Base-by-base conservation (phyloP, 306 rosid genomes). In the Medicago lupulina region DNA sequence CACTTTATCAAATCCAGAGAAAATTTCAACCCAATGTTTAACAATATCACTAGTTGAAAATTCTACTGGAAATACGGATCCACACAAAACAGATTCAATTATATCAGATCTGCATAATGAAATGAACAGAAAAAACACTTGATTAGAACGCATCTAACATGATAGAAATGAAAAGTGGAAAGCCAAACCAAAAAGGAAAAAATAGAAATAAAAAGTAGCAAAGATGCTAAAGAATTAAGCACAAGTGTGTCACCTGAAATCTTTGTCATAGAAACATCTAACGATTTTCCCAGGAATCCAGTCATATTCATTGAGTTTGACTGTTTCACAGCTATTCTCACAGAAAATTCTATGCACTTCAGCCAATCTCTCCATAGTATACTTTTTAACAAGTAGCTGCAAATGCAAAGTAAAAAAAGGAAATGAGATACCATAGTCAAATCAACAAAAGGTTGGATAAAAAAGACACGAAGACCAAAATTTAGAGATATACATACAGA, bases 221-320 rank as follows among this genome's bases (percentile, higher is more conserved):
- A 77, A 25, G 43, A 46, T 38, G 18, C 50, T 12, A 53, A 28
- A 66, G 10, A 68, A 68, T 19, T 15, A 8, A 77, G 76, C 49
- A 78, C 8, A 62, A 79, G 50, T 12, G 70, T 74, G 79, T 81
- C 76, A 92, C 99, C 99, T 85, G 90, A 96, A 96, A 89, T 96
- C 98, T 88, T 89, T 96, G 86, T 96, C 98, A 85, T 84, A 96
- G 65, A 87, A 89, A 83, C 98, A 92, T 85, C 96, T 92, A 78
- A 96, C 82, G 74, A 96, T 88, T 93, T 87, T 96, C 79, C 97
- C 99, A 25, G 89, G 96, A 83, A 96, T 90, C 99, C 99, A 96
- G 70, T 85, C 83, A 80, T 81, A 96, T 41, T 90, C 90, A 68
- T 79, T 39, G 8, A 86, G 70, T 59, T 86, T 79, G 81, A 76